A percentile compares a stretch with the other conserved stretches of the same genome.
Conservation (phyloP, 495 filamentous ascomycete species). For the Extremus antarcticus region DNA sequence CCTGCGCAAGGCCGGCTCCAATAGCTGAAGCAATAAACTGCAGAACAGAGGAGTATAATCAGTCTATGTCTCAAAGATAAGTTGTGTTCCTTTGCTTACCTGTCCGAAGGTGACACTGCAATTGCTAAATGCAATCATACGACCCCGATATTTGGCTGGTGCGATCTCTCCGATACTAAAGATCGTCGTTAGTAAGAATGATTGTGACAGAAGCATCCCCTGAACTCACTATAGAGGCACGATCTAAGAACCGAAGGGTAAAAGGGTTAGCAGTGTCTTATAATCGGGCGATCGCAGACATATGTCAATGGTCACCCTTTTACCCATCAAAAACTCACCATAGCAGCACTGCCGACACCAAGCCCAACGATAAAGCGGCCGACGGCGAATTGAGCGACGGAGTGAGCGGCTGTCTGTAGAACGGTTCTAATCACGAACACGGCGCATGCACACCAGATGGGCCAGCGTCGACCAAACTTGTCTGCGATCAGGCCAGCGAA, state of each 20-base stretch:
- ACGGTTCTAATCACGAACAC: constrained; percentile 11
- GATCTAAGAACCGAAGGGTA: no score
- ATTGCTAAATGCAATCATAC: constrained; percentile 15
- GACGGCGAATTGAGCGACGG: constrained; percentile 10
- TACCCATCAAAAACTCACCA: no score
- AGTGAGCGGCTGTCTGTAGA: constrained; percentile 8
- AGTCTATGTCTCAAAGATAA: no score
- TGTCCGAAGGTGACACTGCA: constrained; percentile 10
- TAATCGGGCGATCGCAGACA: no score
- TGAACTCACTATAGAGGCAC: constrained; percentile 24
- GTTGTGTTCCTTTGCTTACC: no score
- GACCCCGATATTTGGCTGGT: constrained; percentile 10
- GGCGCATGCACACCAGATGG: constrained; percentile 8
- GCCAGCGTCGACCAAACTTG: constrained; percentile 5
- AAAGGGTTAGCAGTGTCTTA: no score
- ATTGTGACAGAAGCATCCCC: no score
- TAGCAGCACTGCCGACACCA: constrained; percentile 7
- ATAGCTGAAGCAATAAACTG: constrained; percentile 9
- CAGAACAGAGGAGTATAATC: no score
- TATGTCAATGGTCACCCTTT: no score
- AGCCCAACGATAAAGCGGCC: constrained; percentile 11
- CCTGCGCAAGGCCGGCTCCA: constrained; percentile 10
- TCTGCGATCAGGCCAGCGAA: constrained; percentile 9
- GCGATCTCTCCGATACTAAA: constrained; percentile 11
- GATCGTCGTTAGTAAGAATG: no score